Evolutionary conservation across 768 basidiomycete species (phyloP).

Genomic region (Agrocybe praecox): DNA sequence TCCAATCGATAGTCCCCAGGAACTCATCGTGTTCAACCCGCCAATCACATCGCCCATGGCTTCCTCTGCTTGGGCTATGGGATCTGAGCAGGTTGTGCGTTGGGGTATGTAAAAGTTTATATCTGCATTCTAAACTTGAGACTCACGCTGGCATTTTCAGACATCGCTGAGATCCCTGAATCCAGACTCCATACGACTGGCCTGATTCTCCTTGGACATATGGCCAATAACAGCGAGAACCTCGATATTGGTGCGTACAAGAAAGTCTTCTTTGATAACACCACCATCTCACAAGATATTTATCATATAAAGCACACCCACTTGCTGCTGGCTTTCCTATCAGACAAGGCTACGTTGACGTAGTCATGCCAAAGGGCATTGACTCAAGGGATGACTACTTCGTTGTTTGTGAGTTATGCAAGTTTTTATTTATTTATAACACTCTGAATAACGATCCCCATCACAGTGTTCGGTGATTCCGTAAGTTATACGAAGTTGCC

Average conservation of each 20-base stretch:
- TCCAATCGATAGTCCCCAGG: slow-evolving; percentile 21
- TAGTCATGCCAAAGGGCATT: slow-evolving; percentile 40
- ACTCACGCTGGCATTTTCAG: slow-evolving; percentile 13
- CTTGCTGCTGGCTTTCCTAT: slow-evolving; percentile 44
- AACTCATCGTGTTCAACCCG: slow-evolving; percentile 41
- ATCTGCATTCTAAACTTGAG: neutral
- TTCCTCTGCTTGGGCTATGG: slow-evolving; percentile 36
- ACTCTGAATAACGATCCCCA: neutral
- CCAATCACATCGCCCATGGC: slow-evolving; percentile 39
- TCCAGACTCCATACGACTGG: slow-evolving; percentile 37
- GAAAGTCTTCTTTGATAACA: neutral
- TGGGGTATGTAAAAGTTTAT: slow-evolving; percentile 32
- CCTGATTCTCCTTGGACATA: slow-evolving; percentile 47
- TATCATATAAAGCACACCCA: slow-evolving; percentile 35
- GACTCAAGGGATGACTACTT: slow-evolving; percentile 41
- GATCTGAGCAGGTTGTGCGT: slow-evolving; percentile 37
- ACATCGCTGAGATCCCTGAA: slow-evolving; percentile 37
- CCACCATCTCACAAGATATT: neutral
- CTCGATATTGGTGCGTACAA: slow-evolving; percentile 46
- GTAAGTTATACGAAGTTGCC: slow-evolving; percentile 29
- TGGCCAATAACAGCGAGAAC: slow-evolving; percentile 44
- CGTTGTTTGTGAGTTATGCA: slow-evolving; percentile 40
- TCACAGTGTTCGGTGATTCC: slow-evolving; percentile 49
- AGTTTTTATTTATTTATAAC: neutral
- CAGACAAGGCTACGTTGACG: slow-evolving; percentile 34